A percentile compares a stretch with the other conserved stretches of the same genome.
phyloP scores from a whole-genome alignment of 441 rosid species.

The Populus hybrid region DNA sequence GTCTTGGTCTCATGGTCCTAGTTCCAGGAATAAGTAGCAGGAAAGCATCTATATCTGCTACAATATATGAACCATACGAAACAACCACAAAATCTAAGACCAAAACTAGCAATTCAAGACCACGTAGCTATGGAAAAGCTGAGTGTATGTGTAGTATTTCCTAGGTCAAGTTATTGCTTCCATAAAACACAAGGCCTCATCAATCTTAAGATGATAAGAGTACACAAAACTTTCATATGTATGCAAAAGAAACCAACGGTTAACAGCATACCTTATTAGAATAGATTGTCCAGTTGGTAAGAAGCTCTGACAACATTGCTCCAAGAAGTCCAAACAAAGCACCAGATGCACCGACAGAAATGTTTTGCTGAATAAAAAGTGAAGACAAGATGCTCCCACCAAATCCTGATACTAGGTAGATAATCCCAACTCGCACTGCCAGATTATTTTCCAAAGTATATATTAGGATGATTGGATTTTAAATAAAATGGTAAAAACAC shows the following conservation, averaged over 20 bases:
- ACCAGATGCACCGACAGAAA: conserved; percentile 88
- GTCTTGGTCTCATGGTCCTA: neutral
- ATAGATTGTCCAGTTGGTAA: conserved; percentile 84
- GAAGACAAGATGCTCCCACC: conserved; percentile 83
- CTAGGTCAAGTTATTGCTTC: neutral
- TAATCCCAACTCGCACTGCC: conserved; percentile 64
- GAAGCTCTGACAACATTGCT: conserved; percentile 81
- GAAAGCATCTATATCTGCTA: neutral
- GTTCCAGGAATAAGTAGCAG: neutral
- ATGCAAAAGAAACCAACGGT: neutral
- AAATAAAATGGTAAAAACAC: neutral
- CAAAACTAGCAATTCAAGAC: neutral
- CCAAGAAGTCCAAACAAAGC: conserved; percentile 85
- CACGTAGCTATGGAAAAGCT: neutral
- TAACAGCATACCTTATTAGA: conserved; percentile 56
- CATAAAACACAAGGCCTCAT: neutral
- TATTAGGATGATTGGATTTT: neutral
- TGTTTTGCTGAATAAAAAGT: conserved; percentile 26
- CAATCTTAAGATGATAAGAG: neutral
- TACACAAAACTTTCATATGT: neutral
- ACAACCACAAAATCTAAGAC: neutral
- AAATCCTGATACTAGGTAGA: conserved; percentile 65
- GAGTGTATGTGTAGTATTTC: neutral
- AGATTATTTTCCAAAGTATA: neutral
- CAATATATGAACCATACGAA: neutral